Evolutionary conservation across 2,329 filamentous ascomycete species (phyloP).

Genomic region (Aspergillus phoenicis): DNA sequence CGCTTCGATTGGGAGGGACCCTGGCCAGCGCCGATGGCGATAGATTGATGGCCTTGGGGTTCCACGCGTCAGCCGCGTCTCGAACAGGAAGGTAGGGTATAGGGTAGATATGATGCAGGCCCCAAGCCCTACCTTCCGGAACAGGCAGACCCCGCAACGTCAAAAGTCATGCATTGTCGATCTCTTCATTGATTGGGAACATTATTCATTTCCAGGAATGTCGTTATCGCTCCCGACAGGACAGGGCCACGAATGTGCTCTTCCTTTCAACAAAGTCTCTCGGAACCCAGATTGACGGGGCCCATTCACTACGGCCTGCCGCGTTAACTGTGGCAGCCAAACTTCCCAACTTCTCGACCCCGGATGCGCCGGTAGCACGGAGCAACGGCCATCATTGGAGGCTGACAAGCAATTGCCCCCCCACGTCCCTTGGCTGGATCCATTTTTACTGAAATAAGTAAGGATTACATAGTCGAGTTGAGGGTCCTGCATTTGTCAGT

Average conservation of each 20-base stretch:
- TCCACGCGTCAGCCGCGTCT: constrained; percentile 28
- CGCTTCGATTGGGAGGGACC: background rate
- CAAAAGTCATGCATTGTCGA: constrained; percentile 4
- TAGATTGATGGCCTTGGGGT: constrained; percentile 8
- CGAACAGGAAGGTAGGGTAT: constrained; percentile 32
- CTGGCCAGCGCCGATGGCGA: constrained; percentile 2
- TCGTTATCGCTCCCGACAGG: background rate
- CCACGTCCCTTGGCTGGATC: constrained; percentile 1
- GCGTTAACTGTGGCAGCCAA: background rate
- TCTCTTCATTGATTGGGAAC: background rate
- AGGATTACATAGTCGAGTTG: constrained; percentile 6
- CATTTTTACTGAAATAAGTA: background rate
- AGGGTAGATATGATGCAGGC: constrained; percentile 17
- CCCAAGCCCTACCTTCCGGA: constrained; percentile 26
- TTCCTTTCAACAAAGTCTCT: too few relatives aligned
- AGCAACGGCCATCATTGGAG: constrained; percentile 2
- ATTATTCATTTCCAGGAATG: background rate
- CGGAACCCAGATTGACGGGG: too few relatives aligned
- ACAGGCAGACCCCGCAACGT: constrained; percentile 5
- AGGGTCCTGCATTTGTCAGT: constrained; percentile 13
- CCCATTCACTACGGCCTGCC: too few relatives aligned
- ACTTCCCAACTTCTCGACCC: background rate
- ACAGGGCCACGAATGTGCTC: background rate
- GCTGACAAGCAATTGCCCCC: background rate
- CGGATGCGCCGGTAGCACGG: constrained; percentile 3